A percentile compares a stretch with the other conserved stretches of the same genome.
Evolutionary conservation across 2,329 filamentous ascomycete species (phyloP).

Genomic region (Aureobasidium namibiae): DNA sequence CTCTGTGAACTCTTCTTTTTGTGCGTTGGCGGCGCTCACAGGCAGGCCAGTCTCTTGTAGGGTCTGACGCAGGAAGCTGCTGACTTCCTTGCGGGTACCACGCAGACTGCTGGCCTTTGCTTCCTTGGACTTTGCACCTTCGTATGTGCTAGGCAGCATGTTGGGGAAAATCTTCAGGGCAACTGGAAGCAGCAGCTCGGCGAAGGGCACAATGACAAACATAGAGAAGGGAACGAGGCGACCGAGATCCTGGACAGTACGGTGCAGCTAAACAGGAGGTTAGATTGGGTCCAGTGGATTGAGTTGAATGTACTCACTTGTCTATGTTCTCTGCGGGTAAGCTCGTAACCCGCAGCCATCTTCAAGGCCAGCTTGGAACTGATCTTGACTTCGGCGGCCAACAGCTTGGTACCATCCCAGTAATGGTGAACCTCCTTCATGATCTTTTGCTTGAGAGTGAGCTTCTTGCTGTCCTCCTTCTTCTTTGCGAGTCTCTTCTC

Average conservation of each 20-base stretch:
- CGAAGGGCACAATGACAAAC: constrained; percentile 94
- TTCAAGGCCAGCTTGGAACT: constrained; percentile 86
- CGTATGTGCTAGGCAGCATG: constrained; percentile 92
- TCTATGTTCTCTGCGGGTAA: constrained; percentile 85
- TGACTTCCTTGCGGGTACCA: constrained; percentile 86
- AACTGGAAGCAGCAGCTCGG: constrained; percentile 82
- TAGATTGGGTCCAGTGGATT: neutral
- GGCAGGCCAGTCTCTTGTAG: constrained; percentile 90
- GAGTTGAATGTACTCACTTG: constrained; percentile 41
- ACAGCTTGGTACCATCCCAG: constrained; percentile 95
- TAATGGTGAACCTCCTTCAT: constrained; percentile 93
- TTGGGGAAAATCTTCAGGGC: constrained; percentile 95
- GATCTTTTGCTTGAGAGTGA: constrained; percentile 84
- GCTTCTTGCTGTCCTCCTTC: constrained; percentile 69
- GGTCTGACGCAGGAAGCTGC: constrained; percentile 78
- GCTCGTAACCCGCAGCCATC: constrained; percentile 96
- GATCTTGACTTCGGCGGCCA: constrained; percentile 87
- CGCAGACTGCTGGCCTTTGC: constrained; percentile 74
- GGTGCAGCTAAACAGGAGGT: constrained; percentile 49
- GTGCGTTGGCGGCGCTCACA: constrained; percentile 71
- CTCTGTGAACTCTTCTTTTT: constrained; percentile 86
- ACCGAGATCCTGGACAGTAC: constrained; percentile 87
- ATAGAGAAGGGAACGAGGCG: constrained; percentile 93
- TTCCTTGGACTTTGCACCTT: constrained; percentile 84
- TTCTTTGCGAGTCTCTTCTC: constrained; percentile 52